Evolutionary conservation across 1,284 basidiomycete genomes (phyloP), one percentile per base, ranked within the genome.

Genomic region (Chalciporus sp.): DNA sequence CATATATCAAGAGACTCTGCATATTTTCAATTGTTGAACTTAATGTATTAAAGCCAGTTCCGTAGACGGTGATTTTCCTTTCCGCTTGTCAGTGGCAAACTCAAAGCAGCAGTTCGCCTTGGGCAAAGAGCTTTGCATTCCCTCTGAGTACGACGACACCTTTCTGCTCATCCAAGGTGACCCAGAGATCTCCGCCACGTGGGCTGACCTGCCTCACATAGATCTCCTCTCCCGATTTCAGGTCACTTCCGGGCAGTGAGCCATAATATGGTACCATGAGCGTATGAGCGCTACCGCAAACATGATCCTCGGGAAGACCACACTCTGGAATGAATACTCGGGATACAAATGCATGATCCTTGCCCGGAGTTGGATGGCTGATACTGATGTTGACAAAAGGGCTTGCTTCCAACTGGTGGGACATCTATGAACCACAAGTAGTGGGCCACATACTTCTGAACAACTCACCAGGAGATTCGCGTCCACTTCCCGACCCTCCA

Each of bases 241-340:
- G 4, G 23, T 27, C 19, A 19, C 78, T 63, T 0, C 63, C 66
- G 0, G 73, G 65, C 52, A 76, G 76, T 17, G 59, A 58, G 23
- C 72, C 70, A 79, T 82, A 85, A 59, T 83, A 83, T 0, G 82
- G 81, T 1, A 67, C 73, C 39, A 83, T 63, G 26, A 82, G 51
- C 47, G 77, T 76, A 60, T 86, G 82, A 0, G 83, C 80, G 16
- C 78, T 78, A 7, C 82, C 84, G 56, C 82, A 85, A 12, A 84
- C 83, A 12, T 75, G 77, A 59, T 86, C 84, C 64, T 85, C 83
- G 2, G 69, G 67, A 1, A 76, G 47, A 0, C 74, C 77, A 7
- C 61, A 58, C 8, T 71, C 42, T 2, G 79, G 79, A 1, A 76
- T 72, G 57, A 85, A 84, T 71, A 84, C 79, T 4, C 83, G 76